A percentile compares a stretch with the other conserved stretches of the same genome.
Evolutionary conservation across 2,329 filamentous ascomycete genomes (phyloP).

Genomic region (Sporothrix phasma): DNA sequence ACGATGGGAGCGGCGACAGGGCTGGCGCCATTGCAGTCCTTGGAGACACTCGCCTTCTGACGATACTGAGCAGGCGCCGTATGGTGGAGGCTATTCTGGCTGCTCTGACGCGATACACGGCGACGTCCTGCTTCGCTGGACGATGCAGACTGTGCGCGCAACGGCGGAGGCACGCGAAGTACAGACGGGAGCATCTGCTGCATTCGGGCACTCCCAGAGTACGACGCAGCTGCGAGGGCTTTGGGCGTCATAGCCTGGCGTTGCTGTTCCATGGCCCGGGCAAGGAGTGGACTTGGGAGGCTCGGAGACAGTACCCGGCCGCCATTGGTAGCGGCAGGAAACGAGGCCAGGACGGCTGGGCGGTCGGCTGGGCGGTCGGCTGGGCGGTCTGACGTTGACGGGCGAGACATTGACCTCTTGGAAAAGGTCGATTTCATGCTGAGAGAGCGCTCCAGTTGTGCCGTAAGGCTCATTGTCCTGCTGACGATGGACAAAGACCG

Average conservation of each 20-base stretch:
- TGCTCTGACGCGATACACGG: slow-evolving; percentile 23
- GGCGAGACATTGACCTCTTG: neutral
- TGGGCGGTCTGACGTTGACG: neutral
- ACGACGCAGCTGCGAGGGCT: slow-evolving; percentile 26
- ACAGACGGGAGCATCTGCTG: slow-evolving; percentile 27
- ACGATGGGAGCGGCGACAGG: neutral
- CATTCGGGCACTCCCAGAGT: slow-evolving; percentile 35
- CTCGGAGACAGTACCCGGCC: slow-evolving; percentile 12
- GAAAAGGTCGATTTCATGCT: slow-evolving; percentile 8
- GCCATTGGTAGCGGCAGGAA: neutral
- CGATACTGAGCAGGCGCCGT: neutral
- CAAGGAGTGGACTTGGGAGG: slow-evolving; percentile 24
- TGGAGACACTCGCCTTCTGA: neutral
- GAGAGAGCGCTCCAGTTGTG: slow-evolving; percentile 23
- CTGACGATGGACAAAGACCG: slow-evolving; percentile 7
- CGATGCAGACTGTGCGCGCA: slow-evolving; percentile 30
- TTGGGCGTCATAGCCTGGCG: slow-evolving; percentile 16
- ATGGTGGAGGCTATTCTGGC: slow-evolving; percentile 25
- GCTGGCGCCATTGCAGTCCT: neutral
- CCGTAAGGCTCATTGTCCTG: slow-evolving; percentile 27
- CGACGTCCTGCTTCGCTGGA: slow-evolving; percentile 15
- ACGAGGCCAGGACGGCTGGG: no score
- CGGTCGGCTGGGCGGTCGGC: no score
- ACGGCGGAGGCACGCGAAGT: slow-evolving; percentile 27
- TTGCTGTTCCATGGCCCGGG: slow-evolving; percentile 21